These are phyloP conservation scores for Thraustochytrium sp. DNA, from an alignment of 352 stramenopile genomes.

Conservation along the genomic window DNA sequence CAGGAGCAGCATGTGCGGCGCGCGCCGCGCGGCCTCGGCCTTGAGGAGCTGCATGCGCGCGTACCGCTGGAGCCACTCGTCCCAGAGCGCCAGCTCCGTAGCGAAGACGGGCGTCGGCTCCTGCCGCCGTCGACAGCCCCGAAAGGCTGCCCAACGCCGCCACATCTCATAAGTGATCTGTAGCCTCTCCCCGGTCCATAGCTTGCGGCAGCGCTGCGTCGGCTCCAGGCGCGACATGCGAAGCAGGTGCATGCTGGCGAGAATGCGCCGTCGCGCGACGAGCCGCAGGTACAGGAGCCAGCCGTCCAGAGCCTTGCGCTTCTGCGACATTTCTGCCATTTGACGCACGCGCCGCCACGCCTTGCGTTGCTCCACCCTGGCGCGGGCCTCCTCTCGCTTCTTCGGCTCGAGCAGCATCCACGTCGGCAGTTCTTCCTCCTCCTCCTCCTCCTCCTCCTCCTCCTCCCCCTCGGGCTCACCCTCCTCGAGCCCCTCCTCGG, in stretches of 20 bases:
- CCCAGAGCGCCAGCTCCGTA: background rate
- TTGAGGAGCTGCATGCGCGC: background rate
- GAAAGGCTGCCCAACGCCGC: background rate
- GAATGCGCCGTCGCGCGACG: background rate
- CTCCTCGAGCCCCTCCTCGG: background rate
- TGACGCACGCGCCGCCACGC: background rate
- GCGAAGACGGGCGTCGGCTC: background rate
- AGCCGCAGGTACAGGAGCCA: background rate
- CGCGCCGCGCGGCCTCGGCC: background rate
- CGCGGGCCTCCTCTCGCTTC: background rate
- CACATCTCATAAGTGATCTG: constrained; percentile 18
- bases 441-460: background rate
- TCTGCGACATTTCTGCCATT: background rate
- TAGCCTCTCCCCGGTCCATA: background rate
- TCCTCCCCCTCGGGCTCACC: background rate
- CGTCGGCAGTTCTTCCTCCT: too few species aligned
- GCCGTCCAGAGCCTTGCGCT: background rate
- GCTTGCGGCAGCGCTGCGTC: background rate
- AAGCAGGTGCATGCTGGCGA: background rate
- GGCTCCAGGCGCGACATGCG: background rate
- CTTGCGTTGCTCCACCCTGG: background rate
- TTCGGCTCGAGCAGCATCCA: background rate
- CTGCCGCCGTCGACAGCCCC: background rate
- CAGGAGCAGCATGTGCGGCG: background rate
- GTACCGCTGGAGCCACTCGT: background rate